Percentiles rank a stretch among this genome's conserved stretches.
Conservation (phyloP, 441 rosid species). For the Corymbia citriodora region DNA sequence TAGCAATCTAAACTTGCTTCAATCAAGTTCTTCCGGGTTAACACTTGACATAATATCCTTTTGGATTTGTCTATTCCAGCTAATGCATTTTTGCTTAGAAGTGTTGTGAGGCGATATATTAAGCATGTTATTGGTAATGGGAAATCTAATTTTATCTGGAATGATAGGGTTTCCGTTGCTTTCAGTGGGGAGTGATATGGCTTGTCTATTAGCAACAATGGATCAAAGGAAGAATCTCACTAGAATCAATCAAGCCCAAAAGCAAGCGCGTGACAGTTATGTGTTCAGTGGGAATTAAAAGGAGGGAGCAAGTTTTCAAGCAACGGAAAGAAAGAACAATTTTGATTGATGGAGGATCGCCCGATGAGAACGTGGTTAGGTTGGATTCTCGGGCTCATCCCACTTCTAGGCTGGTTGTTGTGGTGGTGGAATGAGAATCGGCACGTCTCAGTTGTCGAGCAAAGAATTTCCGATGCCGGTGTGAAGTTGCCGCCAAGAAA, state of each 20-base stretch:
- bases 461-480: not conserved
- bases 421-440: slow-evolving; percentile 50
- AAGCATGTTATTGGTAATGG: not conserved
- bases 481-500: slow-evolving; percentile 27
- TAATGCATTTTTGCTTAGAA: not conserved
- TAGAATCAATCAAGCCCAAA: not conserved
- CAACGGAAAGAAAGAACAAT: not conserved
- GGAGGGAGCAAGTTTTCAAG: not conserved
- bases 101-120: not conserved
- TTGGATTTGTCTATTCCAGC: not conserved
- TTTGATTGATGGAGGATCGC: not conserved
- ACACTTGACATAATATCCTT: not conserved
- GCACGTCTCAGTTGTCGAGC: slow-evolving; percentile 7
- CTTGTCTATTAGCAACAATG: not conserved
- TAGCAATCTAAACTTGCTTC: not conserved
- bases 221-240: not conserved
- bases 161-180: not conserved
- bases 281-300: not conserved
- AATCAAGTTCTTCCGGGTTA: not conserved
- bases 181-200: not conserved
- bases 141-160: not conserved
- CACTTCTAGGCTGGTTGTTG: slow-evolving; percentile 9
- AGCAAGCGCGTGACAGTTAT: not conserved
- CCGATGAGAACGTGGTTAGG: not conserved
- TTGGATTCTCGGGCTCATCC: slow-evolving; percentile 13